Percentiles rank a stretch among this genome's conserved stretches.
Conservation (phyloP, 2,329 filamentous ascomycete genomes). For the Pestalotiopsis sp. region DNA sequence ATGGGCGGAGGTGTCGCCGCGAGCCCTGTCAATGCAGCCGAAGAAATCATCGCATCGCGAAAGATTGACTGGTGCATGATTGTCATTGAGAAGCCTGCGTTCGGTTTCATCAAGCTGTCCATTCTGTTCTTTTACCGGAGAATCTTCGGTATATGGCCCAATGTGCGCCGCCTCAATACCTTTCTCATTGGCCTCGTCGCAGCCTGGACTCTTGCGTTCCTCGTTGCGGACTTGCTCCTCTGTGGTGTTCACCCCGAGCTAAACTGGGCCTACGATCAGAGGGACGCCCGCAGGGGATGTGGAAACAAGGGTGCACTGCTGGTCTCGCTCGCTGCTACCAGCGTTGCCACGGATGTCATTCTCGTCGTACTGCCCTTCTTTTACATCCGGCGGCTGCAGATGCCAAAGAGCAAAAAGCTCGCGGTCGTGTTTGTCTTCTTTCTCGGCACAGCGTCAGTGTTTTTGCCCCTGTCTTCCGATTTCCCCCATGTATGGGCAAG, state of each 20-base stretch:
- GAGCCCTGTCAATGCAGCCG: background rate
- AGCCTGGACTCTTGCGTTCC: background rate
- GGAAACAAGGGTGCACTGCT: background rate
- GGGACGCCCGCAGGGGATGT: background rate
- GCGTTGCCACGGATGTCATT: background rate
- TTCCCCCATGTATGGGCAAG: background rate
- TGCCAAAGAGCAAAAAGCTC: background rate
- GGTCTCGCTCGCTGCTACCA: background rate
- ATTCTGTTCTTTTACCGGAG: conserved; percentile 15
- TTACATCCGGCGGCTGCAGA: background rate
- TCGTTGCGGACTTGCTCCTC: background rate
- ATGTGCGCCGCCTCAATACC: background rate
- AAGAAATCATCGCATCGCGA: background rate
- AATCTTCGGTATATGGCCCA: conserved; percentile 4
- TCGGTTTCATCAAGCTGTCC: conserved; percentile 18
- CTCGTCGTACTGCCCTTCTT: background rate
- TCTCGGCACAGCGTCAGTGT: background rate
- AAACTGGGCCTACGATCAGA: background rate
- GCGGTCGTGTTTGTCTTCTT: background rate
- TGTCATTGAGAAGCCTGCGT: conserved; percentile 16
- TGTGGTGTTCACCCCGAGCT: background rate
- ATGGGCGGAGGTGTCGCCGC: background rate
- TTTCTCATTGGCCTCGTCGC: background rate
- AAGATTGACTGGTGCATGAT: conserved; percentile 18
- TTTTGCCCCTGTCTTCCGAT: background rate